phyloP scores from a whole-genome alignment of 2,329 filamentous ascomycete species.

The Colletotrichum sp. region DNA sequence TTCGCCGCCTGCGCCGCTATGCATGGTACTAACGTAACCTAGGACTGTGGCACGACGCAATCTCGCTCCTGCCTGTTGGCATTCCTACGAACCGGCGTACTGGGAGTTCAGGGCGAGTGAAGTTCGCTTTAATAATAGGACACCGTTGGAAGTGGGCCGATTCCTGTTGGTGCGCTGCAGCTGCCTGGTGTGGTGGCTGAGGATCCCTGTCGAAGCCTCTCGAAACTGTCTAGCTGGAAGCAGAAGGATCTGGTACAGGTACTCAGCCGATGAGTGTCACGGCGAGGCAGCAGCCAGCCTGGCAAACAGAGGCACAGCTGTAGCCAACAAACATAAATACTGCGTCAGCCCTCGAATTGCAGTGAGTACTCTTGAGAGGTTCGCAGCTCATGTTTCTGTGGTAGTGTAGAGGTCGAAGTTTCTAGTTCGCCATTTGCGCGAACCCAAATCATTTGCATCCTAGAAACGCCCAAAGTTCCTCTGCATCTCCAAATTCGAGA shows the following conservation, averaged over 20 bases:
- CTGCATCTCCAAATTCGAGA: accelerated
- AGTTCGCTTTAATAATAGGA: not conserved
- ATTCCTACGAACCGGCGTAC: not conserved
- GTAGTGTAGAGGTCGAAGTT: not conserved
- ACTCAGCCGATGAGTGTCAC: not conserved
- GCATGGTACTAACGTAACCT: not conserved
- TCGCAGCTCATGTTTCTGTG: not conserved
- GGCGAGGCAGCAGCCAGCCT: not conserved
- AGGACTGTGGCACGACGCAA: not conserved
- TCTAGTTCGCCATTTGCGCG: not conserved
- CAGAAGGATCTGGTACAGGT: not conserved
- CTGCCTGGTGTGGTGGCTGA: not conserved
- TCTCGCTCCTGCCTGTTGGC: not conserved
- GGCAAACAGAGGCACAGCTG: not conserved
- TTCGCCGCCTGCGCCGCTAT: not conserved
- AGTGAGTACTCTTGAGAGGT: not conserved
- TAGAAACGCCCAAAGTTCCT: accelerated
- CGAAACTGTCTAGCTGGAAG: not conserved
- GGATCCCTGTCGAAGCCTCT: conserved; percentile 4
- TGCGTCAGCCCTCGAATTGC: not conserved
- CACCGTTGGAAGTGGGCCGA: not conserved
- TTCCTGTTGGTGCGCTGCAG: not conserved
- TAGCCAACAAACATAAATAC: not conserved
- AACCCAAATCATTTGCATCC: not conserved
- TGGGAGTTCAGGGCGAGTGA: not conserved